A percentile compares a stretch with the other conserved stretches of the same genome.
phyloP scores from a whole-genome alignment of 495 filamentous ascomycete species.

The Tuber umbilicatum region DNA sequence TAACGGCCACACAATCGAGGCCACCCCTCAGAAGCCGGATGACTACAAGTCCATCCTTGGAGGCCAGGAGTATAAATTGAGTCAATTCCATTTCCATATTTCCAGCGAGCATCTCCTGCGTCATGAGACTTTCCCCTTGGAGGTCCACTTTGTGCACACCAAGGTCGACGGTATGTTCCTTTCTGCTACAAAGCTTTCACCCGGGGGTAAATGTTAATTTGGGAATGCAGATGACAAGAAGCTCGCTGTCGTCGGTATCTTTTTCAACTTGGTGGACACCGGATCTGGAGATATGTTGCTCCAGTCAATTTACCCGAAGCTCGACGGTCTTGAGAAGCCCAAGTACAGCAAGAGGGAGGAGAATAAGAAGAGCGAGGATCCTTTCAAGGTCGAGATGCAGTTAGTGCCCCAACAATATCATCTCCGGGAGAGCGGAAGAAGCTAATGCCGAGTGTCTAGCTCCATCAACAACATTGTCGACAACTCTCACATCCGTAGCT shows the following conservation, averaged over 20 bases:
- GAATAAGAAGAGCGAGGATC: background rate
- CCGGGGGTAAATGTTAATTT: background rate
- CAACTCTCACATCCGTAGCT: constrained; percentile 41
- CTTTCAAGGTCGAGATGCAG: constrained; percentile 4
- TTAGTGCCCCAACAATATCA: background rate
- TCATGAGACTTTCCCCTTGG: constrained; percentile 51
- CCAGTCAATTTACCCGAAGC: background rate
- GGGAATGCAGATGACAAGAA: background rate
- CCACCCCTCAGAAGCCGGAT: constrained; percentile 21
- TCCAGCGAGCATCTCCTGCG: constrained; percentile 59
- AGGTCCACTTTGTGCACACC: constrained; percentile 61
- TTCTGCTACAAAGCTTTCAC: background rate
- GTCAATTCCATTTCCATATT: constrained; percentile 66
- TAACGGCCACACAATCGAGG: constrained; percentile 37
- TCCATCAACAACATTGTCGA: constrained; percentile 11
- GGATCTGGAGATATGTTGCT: constrained; percentile 27
- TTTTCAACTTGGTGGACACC: constrained; percentile 52
- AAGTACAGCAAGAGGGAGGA: background rate
- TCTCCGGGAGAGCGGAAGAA: background rate
- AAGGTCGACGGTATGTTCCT: constrained; percentile 24
- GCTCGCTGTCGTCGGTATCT: constrained; percentile 54
- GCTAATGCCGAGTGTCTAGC: constrained; percentile 4
- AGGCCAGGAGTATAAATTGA: constrained; percentile 49
- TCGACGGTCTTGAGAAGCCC: background rate
- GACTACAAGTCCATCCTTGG: constrained; percentile 37